These are phyloP conservation scores for Phytophthora pisi DNA, from an alignment of 352 stramenopile species.

Conservation along the genomic window DNA sequence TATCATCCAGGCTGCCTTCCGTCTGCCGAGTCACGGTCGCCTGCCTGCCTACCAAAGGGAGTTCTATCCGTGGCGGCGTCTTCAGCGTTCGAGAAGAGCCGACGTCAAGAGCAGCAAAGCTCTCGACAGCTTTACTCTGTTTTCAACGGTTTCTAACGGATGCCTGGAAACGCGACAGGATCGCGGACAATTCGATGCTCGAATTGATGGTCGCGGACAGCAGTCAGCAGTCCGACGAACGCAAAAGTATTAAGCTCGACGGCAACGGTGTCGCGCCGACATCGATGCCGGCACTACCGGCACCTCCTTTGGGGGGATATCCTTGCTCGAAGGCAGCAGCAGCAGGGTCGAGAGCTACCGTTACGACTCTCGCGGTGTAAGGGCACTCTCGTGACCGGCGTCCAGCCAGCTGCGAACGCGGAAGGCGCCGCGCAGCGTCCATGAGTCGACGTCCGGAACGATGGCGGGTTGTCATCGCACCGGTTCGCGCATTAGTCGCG, in stretches of 20 bases:
- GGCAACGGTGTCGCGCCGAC: not conserved
- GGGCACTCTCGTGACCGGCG: constrained; percentile 19
- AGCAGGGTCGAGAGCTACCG: no score
- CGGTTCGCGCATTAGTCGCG: constrained; percentile 21
- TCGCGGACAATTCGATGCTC: not conserved
- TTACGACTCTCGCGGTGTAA: not conserved
- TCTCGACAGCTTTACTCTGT: not conserved
- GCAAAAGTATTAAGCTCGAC: not conserved
- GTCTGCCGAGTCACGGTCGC: not conserved
- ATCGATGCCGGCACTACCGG: not conserved
- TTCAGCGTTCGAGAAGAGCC: not conserved
- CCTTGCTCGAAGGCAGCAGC: no score
- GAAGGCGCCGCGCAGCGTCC: constrained; percentile 3
- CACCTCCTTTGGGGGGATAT: no score
- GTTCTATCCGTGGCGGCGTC: not conserved
- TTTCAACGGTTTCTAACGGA: not conserved
- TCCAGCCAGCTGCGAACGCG: not conserved
- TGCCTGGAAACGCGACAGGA: not conserved
- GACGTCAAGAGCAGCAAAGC: not conserved
- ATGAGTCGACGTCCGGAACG: constrained; percentile 25
- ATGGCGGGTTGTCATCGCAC: constrained; percentile 31
- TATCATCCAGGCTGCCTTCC: not conserved
- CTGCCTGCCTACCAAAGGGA: not conserved
- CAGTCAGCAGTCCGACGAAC: not conserved
- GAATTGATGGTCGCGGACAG: not conserved